Evolutionary conservation across 1,284 basidiomycete genomes (phyloP).

Genomic region (Sporisorium graminicola): DNA sequence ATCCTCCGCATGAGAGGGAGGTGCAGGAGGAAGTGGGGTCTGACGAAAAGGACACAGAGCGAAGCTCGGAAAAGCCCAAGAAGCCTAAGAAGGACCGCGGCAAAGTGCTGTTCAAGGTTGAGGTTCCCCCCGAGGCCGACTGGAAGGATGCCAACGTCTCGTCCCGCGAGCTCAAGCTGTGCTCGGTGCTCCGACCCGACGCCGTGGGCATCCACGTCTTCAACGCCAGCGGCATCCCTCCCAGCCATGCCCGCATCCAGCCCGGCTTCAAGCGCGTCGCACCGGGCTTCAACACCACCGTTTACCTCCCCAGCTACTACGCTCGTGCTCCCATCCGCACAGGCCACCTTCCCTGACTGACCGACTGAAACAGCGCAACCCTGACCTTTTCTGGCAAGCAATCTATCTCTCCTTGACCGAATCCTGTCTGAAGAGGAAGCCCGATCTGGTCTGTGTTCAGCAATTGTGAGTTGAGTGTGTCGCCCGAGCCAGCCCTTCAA

Average conservation of each 20-base stretch:
- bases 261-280: slow-evolving; percentile 24
- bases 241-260: slow-evolving; percentile 24
- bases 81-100: slow-evolving; percentile 12
- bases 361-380: neutral
- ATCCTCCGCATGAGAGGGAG: neutral
- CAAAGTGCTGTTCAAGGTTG: slow-evolving; percentile 18
- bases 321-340: slow-evolving; percentile 29
- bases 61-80: neutral
- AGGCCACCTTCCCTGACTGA: slow-evolving; percentile 20
- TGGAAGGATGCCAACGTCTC: slow-evolving; percentile 24
- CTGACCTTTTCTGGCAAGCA: neutral
- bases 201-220: slow-evolving; percentile 31
- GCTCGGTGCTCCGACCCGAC: slow-evolving; percentile 13
- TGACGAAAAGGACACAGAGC: neutral
- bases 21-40: too few relatives aligned
- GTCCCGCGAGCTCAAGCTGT: slow-evolving; percentile 20
- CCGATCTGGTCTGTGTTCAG: too few relatives aligned
- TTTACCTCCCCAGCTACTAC: slow-evolving; percentile 24
- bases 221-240: slow-evolving; percentile 35
- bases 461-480: too few relatives aligned
- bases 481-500: too few relatives aligned
- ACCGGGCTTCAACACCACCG: slow-evolving; percentile 27
- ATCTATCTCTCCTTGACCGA: neutral
- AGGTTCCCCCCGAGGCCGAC: slow-evolving; percentile 16
- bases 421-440: neutral